These are phyloP conservation scores for Huntiella savannae DNA, from an alignment of 2,329 filamentous ascomycete species.

Conservation along the genomic window DNA sequence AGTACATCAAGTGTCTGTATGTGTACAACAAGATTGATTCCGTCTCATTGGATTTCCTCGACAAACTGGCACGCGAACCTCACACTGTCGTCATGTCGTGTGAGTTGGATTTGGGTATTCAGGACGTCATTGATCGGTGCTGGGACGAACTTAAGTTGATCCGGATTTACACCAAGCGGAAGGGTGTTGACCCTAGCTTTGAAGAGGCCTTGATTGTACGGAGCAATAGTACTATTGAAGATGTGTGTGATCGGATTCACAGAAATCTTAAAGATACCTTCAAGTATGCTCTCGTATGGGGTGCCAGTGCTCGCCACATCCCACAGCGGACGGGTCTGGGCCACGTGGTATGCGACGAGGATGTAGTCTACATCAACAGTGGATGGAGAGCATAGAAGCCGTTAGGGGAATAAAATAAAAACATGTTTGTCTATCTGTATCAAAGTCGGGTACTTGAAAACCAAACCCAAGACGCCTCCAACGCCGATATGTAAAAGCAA, in stretches of 20 bases:
- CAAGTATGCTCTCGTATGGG: slow-evolving; percentile 97
- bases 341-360: slow-evolving; percentile 56
- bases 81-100: slow-evolving; percentile 95
- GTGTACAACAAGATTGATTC: slow-evolving; percentile 99
- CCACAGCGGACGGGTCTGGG: slow-evolving; percentile 79
- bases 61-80: slow-evolving; percentile 78
- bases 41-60: slow-evolving; percentile 81
- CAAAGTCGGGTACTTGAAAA: neutral
- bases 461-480: neutral
- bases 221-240: slow-evolving; percentile 73
- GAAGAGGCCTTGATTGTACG: slow-evolving; percentile 83
- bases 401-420: neutral
- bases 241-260: slow-evolving; percentile 93
- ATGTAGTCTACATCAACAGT: slow-evolving; percentile 49
- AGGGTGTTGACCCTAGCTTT: slow-evolving; percentile 80
- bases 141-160: slow-evolving; percentile 88
- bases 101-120: slow-evolving; percentile 81
- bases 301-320: slow-evolving; percentile 82
- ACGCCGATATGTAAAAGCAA: slow-evolving; percentile 12
- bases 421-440: neutral
- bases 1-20: slow-evolving; percentile 88
- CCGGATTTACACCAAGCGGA: slow-evolving; percentile 89
- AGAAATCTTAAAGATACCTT: slow-evolving; percentile 92
- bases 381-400: slow-evolving; percentile 36
- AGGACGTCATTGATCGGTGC: slow-evolving; percentile 83